Evolutionary conservation across 306 rosid species (phyloP), one percentile per base, ranked within the genome.

Genomic region (Fragaria nilgerrensis): DNA sequence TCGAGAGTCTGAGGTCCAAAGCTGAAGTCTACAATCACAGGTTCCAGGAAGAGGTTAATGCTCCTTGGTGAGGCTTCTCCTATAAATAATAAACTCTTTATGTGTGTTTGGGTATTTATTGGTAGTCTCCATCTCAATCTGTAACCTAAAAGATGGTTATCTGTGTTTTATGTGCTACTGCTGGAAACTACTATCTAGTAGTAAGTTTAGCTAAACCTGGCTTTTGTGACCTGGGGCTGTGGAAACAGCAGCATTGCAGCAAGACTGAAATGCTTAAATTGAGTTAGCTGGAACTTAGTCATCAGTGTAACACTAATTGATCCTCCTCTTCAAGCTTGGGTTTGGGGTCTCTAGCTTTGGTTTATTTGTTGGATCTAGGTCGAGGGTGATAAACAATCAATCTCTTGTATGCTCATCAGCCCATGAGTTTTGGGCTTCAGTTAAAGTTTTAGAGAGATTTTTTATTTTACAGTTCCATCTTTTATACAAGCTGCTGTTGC

Each of bases 61-160:
- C 91, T 80, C 88, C 86, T 64, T 92, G 97, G 93, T 89, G 82
- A 90, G 45, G 47, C 56, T 74, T 14, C n/a, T 16, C 66, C 27
- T 1, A 11, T 20, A 13, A 71, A 37, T 22, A n/a, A n/a, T 74
- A 68, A 63, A 23, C 43, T 16, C 56, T 19, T 36, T 17, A 53
- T 71, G 29, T 16, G 53, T 39, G 22, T 59, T 22, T 12, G 20
- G 61, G 58, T n/a, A 37, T 41, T 29, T 52, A 12, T 58, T 52
- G 62, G n/a, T 55, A 25, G 68, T 39, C 43, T 53, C 11, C 32
- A 2, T 37, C 58, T 49, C 11, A 34, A 25, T 43, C 37, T 22
- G 19, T 22, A 62, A 58, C 48, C 10, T 50, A 75, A 75, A 47
- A 15, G 71, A 78, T 56, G 63, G 71, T 55, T 16, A 9, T 20